A percentile compares a stretch with the other conserved stretches of the same genome.
These are phyloP conservation scores for Mycena chlorophos DNA, from an alignment of 768 basidiomycete species.

Conservation along the genomic window DNA sequence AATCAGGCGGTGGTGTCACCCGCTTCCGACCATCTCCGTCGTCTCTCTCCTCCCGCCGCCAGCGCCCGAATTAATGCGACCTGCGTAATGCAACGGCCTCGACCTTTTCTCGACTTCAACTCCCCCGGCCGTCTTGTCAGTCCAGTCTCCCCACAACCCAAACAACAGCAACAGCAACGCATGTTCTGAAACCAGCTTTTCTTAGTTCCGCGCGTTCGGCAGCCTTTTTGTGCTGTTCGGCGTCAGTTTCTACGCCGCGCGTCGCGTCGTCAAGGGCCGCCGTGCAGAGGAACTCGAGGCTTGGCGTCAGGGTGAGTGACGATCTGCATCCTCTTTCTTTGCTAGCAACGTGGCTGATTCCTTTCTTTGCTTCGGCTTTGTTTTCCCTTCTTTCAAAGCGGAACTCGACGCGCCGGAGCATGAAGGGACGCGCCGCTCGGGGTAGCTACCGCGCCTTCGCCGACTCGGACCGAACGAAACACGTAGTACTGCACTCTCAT, in stretches of 20 bases:
- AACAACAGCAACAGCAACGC: no score
- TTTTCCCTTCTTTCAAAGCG: no score
- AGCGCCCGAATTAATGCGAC: neutral
- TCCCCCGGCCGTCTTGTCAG: slow-evolving; percentile 13
- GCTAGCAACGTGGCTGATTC: no score
- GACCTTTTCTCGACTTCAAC: slow-evolving; percentile 5
- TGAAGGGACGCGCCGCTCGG: no score
- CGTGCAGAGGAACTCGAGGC: slow-evolving; percentile 10
- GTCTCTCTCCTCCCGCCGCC: neutral
- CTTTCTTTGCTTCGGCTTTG: no score
- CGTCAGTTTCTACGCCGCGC: slow-evolving; percentile 15
- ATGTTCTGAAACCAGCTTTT: no score
- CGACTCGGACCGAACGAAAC: no score
- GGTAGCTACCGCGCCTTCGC: no score
- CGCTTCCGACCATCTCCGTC: neutral
- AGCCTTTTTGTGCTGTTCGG: slow-evolving; percentile 20
- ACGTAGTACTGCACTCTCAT: no score
- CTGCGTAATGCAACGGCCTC: neutral
- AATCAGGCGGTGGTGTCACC: neutral
- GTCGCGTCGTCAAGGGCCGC: slow-evolving; percentile 7
- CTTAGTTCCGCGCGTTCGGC: slow-evolving; percentile 17
- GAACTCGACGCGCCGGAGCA: no score
- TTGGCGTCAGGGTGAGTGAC: neutral
- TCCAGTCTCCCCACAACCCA: neutral
- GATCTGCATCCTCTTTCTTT: no score